These are phyloP conservation scores for Podospora bellae-mahoneyi DNA, from an alignment of 495 filamentous ascomycete species.

Conservation along the genomic window DNA sequence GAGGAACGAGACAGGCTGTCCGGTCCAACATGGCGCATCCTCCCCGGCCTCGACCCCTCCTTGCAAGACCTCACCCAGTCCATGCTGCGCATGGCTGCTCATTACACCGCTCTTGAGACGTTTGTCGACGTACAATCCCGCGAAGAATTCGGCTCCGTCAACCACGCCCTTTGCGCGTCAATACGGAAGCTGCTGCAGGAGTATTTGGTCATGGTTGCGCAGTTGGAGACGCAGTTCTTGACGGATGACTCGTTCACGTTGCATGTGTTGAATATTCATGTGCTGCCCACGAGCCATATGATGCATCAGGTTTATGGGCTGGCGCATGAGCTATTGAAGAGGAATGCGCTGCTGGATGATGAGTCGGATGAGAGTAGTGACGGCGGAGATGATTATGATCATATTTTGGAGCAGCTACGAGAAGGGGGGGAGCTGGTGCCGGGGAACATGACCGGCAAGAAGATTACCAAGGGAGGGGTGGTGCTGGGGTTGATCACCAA, in stretches of 20 bases:
- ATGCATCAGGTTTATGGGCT: conserved; percentile 82
- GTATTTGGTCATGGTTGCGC: conserved; percentile 86
- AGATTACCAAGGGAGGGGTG: conserved; percentile 89
- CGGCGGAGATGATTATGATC: conserved; percentile 68
- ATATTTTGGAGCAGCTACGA: conserved; percentile 77
- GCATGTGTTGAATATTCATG: conserved; percentile 88
- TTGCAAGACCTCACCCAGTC: conserved; percentile 80
- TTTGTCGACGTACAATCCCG: conserved; percentile 92
- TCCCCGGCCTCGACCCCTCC: conserved; percentile 84
- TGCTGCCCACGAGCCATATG: conserved; percentile 83
- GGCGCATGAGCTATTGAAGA: conserved; percentile 79
- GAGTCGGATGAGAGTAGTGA: conserved; percentile 80
- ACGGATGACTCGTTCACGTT: conserved; percentile 84
- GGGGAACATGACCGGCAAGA: conserved; percentile 78
- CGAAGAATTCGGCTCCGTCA: conserved; percentile 92
- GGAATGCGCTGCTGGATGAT: conserved; percentile 83
- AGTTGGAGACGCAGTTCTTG: conserved; percentile 86
- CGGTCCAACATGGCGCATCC: conserved; percentile 75
- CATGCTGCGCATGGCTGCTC: conserved; percentile 93
- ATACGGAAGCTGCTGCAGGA: conserved; percentile 89
- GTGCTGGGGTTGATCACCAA: conserved; percentile 82
- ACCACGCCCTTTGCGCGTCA: conserved; percentile 89
- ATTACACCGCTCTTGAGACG: conserved; percentile 84
- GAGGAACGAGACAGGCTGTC: conserved; percentile 80
- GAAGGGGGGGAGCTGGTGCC: conserved; percentile 76